Evolutionary conservation across 2,329 filamentous ascomycete genomes (phyloP).

Genomic region (Didymella pinodella): DNA sequence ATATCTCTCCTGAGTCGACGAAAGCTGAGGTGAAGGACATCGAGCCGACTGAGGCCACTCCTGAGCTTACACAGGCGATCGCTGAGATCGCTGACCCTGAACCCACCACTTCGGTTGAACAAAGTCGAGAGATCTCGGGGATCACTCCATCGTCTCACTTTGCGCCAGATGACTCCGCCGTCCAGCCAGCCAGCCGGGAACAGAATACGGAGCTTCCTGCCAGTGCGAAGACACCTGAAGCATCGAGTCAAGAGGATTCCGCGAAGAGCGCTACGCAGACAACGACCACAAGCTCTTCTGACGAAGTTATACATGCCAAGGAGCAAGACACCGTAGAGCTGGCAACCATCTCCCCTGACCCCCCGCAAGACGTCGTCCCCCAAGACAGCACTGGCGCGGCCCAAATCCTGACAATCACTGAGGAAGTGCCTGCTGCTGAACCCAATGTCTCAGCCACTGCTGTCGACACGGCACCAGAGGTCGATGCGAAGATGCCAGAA

Average conservation of each 20-base stretch:
- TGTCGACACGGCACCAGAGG: neutral
- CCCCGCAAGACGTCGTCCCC: neutral
- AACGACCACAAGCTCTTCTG: neutral
- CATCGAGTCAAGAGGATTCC: neutral
- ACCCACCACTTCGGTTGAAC: neutral
- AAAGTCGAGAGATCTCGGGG: neutral
- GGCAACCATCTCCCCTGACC: neutral
- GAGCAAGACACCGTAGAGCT: neutral
- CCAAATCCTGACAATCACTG: neutral
- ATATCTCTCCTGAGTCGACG: neutral
- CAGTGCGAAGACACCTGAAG: neutral
- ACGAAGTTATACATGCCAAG: neutral
- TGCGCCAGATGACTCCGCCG: neutral
- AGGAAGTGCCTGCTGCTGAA: neutral
- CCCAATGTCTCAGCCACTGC: conserved; percentile 14
- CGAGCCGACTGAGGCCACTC: neutral
- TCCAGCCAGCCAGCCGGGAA: neutral
- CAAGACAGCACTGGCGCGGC: neutral
- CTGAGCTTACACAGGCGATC: neutral
- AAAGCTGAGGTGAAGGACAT: neutral
- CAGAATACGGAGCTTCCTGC: neutral
- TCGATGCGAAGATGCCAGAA: neutral
- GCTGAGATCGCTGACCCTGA: neutral
- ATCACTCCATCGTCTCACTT: neutral
- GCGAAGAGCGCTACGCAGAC: neutral